Evolutionary conservation across 2,329 filamentous ascomycete genomes (phyloP).

Genomic region (Fonsecaea nubica): DNA sequence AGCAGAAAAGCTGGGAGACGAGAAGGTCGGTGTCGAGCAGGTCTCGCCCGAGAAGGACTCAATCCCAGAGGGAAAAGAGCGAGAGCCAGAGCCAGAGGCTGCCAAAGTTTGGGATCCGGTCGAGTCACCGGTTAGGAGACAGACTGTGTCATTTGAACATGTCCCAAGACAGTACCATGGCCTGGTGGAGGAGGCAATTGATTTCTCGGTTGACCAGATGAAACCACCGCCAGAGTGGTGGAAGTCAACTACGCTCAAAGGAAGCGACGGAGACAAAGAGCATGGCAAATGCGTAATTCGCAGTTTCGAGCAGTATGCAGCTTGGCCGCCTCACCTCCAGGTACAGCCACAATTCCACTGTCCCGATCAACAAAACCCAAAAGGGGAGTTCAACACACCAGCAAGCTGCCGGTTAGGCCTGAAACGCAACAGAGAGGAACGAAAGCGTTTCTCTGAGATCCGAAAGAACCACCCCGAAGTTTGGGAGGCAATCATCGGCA

Average conservation of each 20-base stretch:
- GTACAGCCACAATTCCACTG: slow-evolving; percentile 8
- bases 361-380: not conserved
- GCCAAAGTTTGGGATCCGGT: not conserved
- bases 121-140: not conserved
- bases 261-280: not conserved
- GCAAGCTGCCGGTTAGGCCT: not conserved
- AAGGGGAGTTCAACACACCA: not conserved
- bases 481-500: slow-evolving; percentile 18
- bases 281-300: not conserved
- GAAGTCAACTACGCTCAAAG: not conserved
- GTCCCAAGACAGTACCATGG: not conserved
- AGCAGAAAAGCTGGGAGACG: not conserved
- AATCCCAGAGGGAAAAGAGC: not conserved
- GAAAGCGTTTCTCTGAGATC: slow-evolving; percentile 3
- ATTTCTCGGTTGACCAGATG: not conserved
- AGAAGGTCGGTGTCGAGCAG: not conserved
- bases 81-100: not conserved
- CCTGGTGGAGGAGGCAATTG: not conserved
- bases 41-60: not conserved
- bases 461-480: slow-evolving; percentile 9
- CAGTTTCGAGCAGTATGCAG: not conserved
- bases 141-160: not conserved
- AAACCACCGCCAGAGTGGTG: not conserved
- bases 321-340: not conserved
- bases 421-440: not conserved